These are phyloP conservation scores for Aureobasidium sp. DNA, from an alignment of 2,329 filamentous ascomycete species.

Conservation along the genomic window DNA sequence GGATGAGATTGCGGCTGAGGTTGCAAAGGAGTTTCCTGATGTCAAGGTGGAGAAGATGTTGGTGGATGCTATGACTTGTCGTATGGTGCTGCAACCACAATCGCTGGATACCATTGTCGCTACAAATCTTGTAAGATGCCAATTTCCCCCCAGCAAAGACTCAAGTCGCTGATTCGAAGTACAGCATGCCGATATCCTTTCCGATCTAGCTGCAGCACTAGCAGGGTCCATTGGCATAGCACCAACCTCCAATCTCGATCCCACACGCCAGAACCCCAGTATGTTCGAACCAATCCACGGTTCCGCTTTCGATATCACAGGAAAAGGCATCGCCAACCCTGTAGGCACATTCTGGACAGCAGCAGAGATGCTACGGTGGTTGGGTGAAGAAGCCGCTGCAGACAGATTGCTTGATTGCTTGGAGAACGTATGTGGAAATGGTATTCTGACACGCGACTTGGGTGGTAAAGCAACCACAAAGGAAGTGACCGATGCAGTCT, in stretches of 20 bases:
- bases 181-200: conserved; percentile 55
- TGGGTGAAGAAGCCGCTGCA: conserved; percentile 45
- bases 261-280: conserved; percentile 48
- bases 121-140: conserved; percentile 24
- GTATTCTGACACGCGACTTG: conserved; percentile 45
- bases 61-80: conserved; percentile 57
- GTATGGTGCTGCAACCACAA: conserved; percentile 35
- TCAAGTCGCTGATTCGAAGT: neutral
- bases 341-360: conserved; percentile 53
- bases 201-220: conserved; percentile 60
- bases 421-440: conserved; percentile 44
- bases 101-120: conserved; percentile 32
- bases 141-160: neutral
- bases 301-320: conserved; percentile 50
- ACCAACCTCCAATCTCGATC: conserved; percentile 61
- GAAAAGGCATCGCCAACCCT: conserved; percentile 49
- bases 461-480: conserved; percentile 38
- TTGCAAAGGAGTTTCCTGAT: conserved; percentile 50
- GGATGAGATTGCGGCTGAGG: conserved; percentile 51
- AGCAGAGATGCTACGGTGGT: conserved; percentile 49
- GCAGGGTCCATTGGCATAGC: conserved; percentile 66
- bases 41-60: conserved; percentile 57
- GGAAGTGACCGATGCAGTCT: conserved; percentile 36
- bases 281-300: conserved; percentile 57
- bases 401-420: conserved; percentile 43